phyloP scores from a whole-genome alignment of 2,329 filamentous ascomycete species.

The Neoscytalidium dimidiatum region DNA sequence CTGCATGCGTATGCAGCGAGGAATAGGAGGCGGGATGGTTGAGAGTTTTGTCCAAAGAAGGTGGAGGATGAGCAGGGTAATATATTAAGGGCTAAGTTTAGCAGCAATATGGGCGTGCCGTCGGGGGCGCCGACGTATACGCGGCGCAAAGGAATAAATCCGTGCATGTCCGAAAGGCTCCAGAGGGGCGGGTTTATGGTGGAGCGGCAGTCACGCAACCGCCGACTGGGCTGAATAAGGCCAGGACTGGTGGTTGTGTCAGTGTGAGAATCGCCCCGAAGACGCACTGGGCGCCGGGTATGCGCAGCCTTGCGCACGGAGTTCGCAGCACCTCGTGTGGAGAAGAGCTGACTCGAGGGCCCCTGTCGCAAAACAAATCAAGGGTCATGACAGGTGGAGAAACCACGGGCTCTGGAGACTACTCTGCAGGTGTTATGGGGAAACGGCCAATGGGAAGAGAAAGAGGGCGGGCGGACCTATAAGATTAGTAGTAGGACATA shows the following conservation, averaged over 20 bases:
- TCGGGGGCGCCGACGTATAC: neutral
- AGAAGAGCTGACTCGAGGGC: constrained; percentile 2
- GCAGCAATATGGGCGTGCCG: neutral
- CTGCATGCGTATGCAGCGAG: neutral
- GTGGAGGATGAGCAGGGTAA: neutral
- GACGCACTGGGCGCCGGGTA: neutral
- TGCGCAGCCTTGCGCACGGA: constrained; percentile 5
- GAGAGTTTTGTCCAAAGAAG: neutral
- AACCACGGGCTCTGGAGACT: neutral
- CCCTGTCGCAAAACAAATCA: constrained; percentile 1
- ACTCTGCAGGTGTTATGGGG: neutral
- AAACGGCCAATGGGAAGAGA: neutral
- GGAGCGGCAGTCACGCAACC: constrained; percentile 1
- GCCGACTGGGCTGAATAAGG: neutral
- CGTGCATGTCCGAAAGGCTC: neutral
- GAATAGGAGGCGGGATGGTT: neutral
- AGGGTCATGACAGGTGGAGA: constrained; percentile 9
- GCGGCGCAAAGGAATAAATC: neutral
- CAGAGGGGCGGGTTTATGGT: neutral
- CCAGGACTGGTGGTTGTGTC: neutral
- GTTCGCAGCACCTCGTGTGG: neutral
- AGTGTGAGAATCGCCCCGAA: neutral
- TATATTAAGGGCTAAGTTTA: neutral
- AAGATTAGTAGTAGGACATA: neutral
- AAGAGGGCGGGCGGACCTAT: neutral